Percentiles rank a stretch among this genome's conserved stretches.
phyloP scores from a whole-genome alignment of 768 basidiomycete species.

The Hemileccinum impolitum region DNA sequence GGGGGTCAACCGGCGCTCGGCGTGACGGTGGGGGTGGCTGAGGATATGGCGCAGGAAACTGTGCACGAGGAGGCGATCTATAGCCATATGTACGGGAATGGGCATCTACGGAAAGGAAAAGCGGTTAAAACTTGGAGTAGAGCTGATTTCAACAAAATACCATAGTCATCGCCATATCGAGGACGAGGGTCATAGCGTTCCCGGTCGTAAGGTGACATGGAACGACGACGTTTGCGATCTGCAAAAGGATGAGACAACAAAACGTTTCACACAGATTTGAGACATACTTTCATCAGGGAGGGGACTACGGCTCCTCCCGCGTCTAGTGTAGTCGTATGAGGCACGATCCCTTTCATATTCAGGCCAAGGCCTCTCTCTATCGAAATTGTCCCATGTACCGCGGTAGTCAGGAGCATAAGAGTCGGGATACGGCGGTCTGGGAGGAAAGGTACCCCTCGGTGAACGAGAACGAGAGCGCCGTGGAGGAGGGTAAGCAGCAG shows the following conservation, averaged over 20 bases:
- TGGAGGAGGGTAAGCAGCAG: slow-evolving; percentile 64
- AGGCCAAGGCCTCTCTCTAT: slow-evolving; percentile 65
- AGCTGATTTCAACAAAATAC: slow-evolving; percentile 40
- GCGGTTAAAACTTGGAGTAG: slow-evolving; percentile 1
- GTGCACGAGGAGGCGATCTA: slow-evolving; percentile 62
- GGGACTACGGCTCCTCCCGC: slow-evolving; percentile 78
- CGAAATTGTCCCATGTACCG: slow-evolving; percentile 66
- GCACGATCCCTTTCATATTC: slow-evolving; percentile 67
- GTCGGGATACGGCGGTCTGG: slow-evolving; percentile 57
- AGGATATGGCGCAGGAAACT: slow-evolving; percentile 39
- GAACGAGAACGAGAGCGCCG: slow-evolving; percentile 85
- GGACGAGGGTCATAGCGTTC: slow-evolving; percentile 82
- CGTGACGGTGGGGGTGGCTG: slow-evolving; percentile 46
- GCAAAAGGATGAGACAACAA: slow-evolving; percentile 19
- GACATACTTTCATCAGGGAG: slow-evolving; percentile 60
- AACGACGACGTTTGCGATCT: slow-evolving; percentile 78
- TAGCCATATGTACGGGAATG: slow-evolving; percentile 64
- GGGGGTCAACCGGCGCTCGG: slow-evolving; percentile 72
- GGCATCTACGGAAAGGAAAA: slow-evolving; percentile 42
- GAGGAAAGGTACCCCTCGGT: slow-evolving; percentile 50
- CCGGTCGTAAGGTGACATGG: slow-evolving; percentile 70
- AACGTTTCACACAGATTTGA: not conserved
- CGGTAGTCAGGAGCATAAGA: slow-evolving; percentile 58
- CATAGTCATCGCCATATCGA: slow-evolving; percentile 78
- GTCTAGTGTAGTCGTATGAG: slow-evolving; percentile 63